Evolutionary conservation across 768 basidiomycete genomes (phyloP).

Genomic region (Scleroderma bovista): DNA sequence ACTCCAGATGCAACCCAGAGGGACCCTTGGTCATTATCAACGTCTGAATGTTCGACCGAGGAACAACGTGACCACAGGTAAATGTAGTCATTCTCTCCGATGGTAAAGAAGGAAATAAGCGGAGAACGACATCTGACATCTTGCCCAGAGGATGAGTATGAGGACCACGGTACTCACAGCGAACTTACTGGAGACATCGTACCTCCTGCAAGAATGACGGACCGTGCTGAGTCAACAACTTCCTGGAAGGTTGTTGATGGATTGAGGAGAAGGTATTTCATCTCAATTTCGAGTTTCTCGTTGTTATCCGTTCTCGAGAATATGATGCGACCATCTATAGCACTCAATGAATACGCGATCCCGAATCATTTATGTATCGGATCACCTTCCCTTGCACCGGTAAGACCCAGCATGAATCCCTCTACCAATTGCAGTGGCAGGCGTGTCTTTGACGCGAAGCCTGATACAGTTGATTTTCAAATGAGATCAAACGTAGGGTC

Average conservation of each 20-base stretch:
- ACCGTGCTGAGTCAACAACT: conserved; percentile 73
- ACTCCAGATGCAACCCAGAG: conserved; percentile 65
- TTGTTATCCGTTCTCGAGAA: conserved; percentile 40
- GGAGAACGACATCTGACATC: conserved; percentile 83
- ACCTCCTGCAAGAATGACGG: conserved; percentile 90
- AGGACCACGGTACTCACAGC: not conserved
- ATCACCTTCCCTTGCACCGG: conserved; percentile 68
- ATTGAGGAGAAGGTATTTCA: conserved; percentile 91
- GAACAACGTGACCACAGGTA: conserved; percentile 91
- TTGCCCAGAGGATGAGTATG: conserved; percentile 25
- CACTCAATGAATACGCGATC: not conserved
- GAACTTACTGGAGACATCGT: conserved; percentile 93
- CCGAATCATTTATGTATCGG: not conserved
- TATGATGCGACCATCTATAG: conserved; percentile 71
- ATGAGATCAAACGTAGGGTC: not conserved
- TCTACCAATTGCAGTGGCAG: conserved; percentile 81
- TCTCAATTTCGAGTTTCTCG: conserved; percentile 45
- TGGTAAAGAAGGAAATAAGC: conserved; percentile 69
- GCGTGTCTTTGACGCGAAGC: conserved; percentile 36
- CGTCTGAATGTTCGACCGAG: conserved; percentile 68
- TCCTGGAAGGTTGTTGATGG: conserved; percentile 82
- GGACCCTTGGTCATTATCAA: conserved; percentile 74
- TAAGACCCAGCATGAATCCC: conserved; percentile 71
- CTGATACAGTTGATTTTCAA: not conserved
- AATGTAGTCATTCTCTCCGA: conserved; percentile 65